phyloP scores from a whole-genome alignment of 1,284 basidiomycete species.

The Violaceomyces palustris region DNA sequence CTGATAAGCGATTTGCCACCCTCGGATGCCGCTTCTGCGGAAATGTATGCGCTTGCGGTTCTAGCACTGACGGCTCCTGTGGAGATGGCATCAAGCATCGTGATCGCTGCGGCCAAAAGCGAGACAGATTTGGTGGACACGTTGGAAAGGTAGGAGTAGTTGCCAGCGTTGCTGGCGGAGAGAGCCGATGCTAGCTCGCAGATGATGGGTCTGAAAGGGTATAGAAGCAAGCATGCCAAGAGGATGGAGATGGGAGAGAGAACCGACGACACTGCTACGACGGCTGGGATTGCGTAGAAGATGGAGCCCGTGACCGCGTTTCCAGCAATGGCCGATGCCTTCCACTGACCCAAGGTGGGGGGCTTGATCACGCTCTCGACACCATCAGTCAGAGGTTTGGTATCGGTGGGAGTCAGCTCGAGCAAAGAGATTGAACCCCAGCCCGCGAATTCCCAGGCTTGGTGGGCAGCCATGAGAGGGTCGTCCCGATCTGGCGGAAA shows the following conservation, averaged over 20 bases:
- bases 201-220: slow-evolving; percentile 36
- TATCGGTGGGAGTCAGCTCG: slow-evolving; percentile 17
- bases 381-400: too few relatives aligned
- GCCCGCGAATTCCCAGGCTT: slow-evolving; percentile 38
- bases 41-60: slow-evolving; percentile 33
- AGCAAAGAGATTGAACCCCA: slow-evolving; percentile 41
- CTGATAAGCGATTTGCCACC: too few relatives aligned
- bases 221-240: slow-evolving; percentile 30
- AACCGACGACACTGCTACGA: slow-evolving; percentile 28
- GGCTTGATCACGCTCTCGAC: neutral
- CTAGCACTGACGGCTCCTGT: slow-evolving; percentile 36
- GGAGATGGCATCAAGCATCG: slow-evolving; percentile 30
- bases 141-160: slow-evolving; percentile 35
- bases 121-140: slow-evolving; percentile 22
- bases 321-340: slow-evolving; percentile 30
- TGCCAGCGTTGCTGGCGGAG: slow-evolving; percentile 22
- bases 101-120: slow-evolving; percentile 30
- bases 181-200: slow-evolving; percentile 32
- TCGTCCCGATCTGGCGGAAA: slow-evolving; percentile 17
- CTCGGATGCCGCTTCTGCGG: slow-evolving; percentile 7
- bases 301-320: slow-evolving; percentile 39
- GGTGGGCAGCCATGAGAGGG: slow-evolving; percentile 23
- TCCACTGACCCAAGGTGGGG: slow-evolving; percentile 26
- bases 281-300: slow-evolving; percentile 40
- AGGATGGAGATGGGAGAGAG: slow-evolving; percentile 34